A percentile compares a stretch with the other conserved stretches of the same genome.
phyloP scores from a whole-genome alignment of 495 filamentous ascomycete species.

The Talaromyces liani region DNA sequence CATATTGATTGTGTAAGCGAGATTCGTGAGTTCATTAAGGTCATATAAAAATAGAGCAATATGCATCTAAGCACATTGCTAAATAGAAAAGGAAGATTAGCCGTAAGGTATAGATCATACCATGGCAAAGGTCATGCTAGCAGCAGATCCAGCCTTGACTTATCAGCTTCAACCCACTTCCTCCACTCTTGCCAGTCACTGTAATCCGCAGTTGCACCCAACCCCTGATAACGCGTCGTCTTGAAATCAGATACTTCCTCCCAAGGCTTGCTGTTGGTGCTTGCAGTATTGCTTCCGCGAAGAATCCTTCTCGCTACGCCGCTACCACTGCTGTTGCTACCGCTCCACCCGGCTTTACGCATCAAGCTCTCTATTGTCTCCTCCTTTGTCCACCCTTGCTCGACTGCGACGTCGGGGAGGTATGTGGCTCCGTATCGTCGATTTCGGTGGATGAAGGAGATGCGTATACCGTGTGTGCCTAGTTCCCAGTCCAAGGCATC shows the following conservation, averaged over 20 bases:
- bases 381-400: constrained; percentile 95
- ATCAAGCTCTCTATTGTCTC: constrained; percentile 84
- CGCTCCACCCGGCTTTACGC: constrained; percentile 84
- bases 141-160: not conserved
- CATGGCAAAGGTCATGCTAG: not conserved
- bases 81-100: not conserved
- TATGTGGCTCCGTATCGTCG: constrained; percentile 67
- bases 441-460: constrained; percentile 62
- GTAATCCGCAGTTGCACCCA: constrained; percentile 60
- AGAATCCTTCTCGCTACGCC: constrained; percentile 38
- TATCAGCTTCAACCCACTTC: constrained; percentile 51
- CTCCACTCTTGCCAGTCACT: constrained; percentile 70
- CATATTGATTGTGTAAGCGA: not conserved
- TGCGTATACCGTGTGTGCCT: constrained; percentile 75
- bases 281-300: constrained; percentile 17
- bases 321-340: constrained; percentile 38
- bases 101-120: not conserved
- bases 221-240: constrained; percentile 75
- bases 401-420: constrained; percentile 80
- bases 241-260: constrained; percentile 61
- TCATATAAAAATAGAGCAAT: not conserved
- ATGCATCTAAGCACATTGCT: not conserved
- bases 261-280: constrained; percentile 46
- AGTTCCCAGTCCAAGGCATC: constrained; percentile 79
- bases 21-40: not conserved